A percentile compares a stretch with the other conserved stretches of the same genome.
Evolutionary conservation across 768 basidiomycete species (phyloP).

Genomic region (Lyophyllum atratum): DNA sequence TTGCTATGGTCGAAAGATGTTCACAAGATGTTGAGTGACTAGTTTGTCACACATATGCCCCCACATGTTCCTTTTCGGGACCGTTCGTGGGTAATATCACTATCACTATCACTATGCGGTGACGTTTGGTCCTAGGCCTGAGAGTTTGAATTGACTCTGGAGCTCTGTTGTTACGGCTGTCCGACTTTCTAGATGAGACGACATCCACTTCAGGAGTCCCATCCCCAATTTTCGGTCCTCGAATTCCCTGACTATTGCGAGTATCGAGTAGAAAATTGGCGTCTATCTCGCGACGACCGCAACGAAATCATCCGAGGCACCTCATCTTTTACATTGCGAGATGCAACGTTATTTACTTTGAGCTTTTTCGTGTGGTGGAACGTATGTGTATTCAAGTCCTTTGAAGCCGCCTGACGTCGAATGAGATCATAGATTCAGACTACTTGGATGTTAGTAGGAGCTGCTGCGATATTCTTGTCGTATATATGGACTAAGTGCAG

Average conservation of each 20-base stretch:
- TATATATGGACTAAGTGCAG: constrained; percentile 6
- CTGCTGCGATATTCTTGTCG: neutral
- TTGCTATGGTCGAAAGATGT: too few relatives aligned
- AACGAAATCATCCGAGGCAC: constrained; percentile 31
- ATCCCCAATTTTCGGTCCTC: constrained; percentile 56
- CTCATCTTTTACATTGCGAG: constrained; percentile 34
- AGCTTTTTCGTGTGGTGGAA: constrained; percentile 31
- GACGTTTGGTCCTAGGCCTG: too few relatives aligned
- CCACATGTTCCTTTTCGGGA: too few relatives aligned
- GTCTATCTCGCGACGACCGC: constrained; percentile 42
- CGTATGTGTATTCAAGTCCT: constrained; percentile 17
- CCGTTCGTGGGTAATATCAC: too few relatives aligned
- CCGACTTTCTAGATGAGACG: too few relatives aligned
- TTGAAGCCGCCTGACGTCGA: neutral
- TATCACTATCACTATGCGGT: too few relatives aligned
- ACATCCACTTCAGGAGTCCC: constrained; percentile 7
- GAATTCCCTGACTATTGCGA: constrained; percentile 52
- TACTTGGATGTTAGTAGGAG: neutral
- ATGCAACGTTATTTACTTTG: constrained; percentile 34
- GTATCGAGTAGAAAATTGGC: constrained; percentile 61
- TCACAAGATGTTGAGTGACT: too few relatives aligned
- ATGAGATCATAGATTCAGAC: neutral
- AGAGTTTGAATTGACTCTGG: too few relatives aligned
- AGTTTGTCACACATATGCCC: too few relatives aligned
- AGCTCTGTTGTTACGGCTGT: too few relatives aligned